Evolutionary conservation across 2,329 filamentous ascomycete genomes (phyloP).

Genomic region (Pseudodiploospora longispora): DNA sequence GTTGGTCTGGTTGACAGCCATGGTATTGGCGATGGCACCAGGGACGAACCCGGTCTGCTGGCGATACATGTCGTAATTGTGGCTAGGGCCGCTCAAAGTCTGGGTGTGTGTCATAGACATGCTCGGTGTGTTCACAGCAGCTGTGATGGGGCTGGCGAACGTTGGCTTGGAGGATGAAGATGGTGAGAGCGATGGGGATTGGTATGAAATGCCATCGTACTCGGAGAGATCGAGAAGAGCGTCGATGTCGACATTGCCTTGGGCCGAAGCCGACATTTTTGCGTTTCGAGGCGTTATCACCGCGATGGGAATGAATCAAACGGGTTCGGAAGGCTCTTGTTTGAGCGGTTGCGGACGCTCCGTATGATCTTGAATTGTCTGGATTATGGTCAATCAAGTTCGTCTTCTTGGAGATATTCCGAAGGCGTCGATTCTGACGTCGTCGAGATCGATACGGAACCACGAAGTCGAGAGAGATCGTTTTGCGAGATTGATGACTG

Average conservation of each 20-base stretch:
- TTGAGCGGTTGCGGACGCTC: neutral
- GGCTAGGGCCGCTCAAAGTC: slow-evolving; percentile 71
- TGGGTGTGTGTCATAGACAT: slow-evolving; percentile 46
- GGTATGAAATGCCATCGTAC: slow-evolving; percentile 52
- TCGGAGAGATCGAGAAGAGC: slow-evolving; percentile 53
- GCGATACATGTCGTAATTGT: slow-evolving; percentile 91
- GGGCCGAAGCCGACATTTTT: slow-evolving; percentile 32
- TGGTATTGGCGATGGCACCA: slow-evolving; percentile 70
- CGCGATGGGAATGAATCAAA: too few relatives aligned
- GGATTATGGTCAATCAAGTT: too few relatives aligned
- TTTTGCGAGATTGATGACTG: neutral
- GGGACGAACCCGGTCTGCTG: slow-evolving; percentile 91
- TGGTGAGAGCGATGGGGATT: slow-evolving; percentile 54
- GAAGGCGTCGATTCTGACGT: too few relatives aligned
- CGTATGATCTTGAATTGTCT: too few relatives aligned
- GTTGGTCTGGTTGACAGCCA: slow-evolving; percentile 63
- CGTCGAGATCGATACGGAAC: neutral
- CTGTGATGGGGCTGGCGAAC: slow-evolving; percentile 43
- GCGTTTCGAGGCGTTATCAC: neutral
- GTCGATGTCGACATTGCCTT: slow-evolving; percentile 45
- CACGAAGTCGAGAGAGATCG: neutral
- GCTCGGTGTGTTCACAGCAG: slow-evolving; percentile 46
- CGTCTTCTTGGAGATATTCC: too few relatives aligned
- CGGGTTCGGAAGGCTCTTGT: too few relatives aligned
- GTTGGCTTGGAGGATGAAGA: slow-evolving; percentile 43